Evolutionary conservation across 139 green algal genomes (phyloP), one percentile per base, ranked within the genome.

Genomic region (Pseudopediastrum boryanum): DNA sequence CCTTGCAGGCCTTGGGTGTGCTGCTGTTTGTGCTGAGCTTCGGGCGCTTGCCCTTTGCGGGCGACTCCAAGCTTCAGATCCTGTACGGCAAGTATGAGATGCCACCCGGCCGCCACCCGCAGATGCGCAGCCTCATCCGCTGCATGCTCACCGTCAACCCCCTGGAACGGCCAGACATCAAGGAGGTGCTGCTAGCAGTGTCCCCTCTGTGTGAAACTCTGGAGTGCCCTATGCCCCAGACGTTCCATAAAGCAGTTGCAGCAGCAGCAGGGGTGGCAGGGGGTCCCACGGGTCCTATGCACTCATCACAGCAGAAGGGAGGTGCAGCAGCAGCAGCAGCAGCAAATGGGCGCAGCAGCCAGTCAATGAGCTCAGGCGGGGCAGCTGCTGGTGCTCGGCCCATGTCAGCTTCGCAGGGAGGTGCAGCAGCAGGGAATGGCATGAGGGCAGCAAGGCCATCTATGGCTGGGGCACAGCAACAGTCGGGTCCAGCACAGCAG

Each of bases 1-100:
- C 25, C 38, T 16, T 83, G 61, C 85, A 93, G 90, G 90, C 93
- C 25, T 75, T 98, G 73, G 94, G 94, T 2, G 90, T 93, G 56
- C 84, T 98, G 75, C 88, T 98, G 41, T 96, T 91, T 79, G 85
- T 94, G 54, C 83, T 97, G 29, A 82, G 76, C 27, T 95, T 84
- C 44, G 91, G 87, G 56, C 89, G 89, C 70, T 87, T 98, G 83
- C 91, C 94, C 0, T 98, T 97, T 73, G 80, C 86, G 10, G 87
- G 82, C 1, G 92, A 96, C 39, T 84, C 81, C 56, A 95, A 96
- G 86, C 88, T 97, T 48, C 78, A 90, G 54, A 85, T 98, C 21
- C 66, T 98, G 38, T 93, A 94, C 70, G 92, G 88, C 3, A 90
- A 88, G 27, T 92, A 88, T 79, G 76, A 71, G 9, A 81, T 96